These are phyloP conservation scores for Podospora pseudoanserina DNA, from an alignment of 495 filamentous ascomycete species.

Conservation along the genomic window DNA sequence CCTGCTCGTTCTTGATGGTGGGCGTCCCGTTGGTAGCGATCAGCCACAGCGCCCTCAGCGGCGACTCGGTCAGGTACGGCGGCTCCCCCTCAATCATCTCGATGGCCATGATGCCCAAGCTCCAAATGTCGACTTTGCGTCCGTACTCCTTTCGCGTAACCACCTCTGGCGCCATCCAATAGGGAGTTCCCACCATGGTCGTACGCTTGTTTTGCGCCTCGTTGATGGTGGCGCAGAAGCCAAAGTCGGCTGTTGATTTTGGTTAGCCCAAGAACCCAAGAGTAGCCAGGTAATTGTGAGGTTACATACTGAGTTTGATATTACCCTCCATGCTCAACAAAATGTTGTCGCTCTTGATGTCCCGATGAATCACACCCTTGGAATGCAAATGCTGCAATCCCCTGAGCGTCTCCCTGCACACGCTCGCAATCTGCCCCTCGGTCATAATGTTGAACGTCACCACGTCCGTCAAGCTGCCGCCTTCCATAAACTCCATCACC, in stretches of 20 bases:
- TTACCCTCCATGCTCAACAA: slow-evolving; percentile 90
- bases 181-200: slow-evolving; percentile 98
- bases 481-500: slow-evolving; percentile 99
- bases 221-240: slow-evolving; percentile 98
- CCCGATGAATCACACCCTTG: slow-evolving; percentile 95
- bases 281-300: background rate
- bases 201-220: slow-evolving; percentile 95
- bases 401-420: slow-evolving; percentile 88
- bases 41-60: slow-evolving; percentile 86
- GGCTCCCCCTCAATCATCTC: slow-evolving; percentile 99
- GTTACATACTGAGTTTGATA: slow-evolving; percentile 88
- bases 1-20: slow-evolving; percentile 87
- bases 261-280: slow-evolving; percentile 4
- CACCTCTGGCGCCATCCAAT: slow-evolving; percentile 99
- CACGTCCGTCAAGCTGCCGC: slow-evolving; percentile 93
- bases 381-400: slow-evolving; percentile 95
- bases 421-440: slow-evolving; percentile 92
- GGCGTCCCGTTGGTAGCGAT: slow-evolving; percentile 98
- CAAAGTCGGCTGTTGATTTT: slow-evolving; percentile 75
- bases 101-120: slow-evolving; percentile 98
- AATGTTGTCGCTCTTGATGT: slow-evolving; percentile 99
- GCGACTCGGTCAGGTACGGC: slow-evolving; percentile 92
- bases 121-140: slow-evolving; percentile 98
- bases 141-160: slow-evolving; percentile 97
- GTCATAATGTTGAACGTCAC: slow-evolving; percentile 99